Base-by-base conservation (phyloP, 2,329 filamentous ascomycete species). In the Aureobasidium sp. region DNA sequence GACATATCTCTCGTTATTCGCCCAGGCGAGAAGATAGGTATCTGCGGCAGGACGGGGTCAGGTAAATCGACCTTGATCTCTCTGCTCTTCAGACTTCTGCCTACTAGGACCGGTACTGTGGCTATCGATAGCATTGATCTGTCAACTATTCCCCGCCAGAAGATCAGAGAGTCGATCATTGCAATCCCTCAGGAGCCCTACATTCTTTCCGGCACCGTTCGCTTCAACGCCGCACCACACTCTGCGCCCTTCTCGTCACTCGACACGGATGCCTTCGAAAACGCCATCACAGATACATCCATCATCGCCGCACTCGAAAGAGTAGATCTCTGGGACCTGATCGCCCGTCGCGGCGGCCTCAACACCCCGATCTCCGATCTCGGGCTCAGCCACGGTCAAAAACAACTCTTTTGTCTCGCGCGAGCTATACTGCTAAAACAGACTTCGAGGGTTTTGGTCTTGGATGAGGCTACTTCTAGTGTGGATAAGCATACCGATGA, bases 11-110 rank as follows among this genome's bases (percentile, higher is more conserved):
- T 85, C 1, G 72, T 72, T 3, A 75, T 84, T 44, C 60, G 71
- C 5, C 66, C 78, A 0, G 81, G 81, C 12, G 74, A 82, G 66
- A 78, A 78, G 66, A 69, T 81, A 20, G 73, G 78, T 2, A 73
- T 85, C 3, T 82, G 79, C 45, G 82, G 83, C 1, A 75, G 82
- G 2, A 84, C 78, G n/a, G 82, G 79, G 42, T 82, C 79, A 60
- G 81, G 81, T 0, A 83, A 83, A 68, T 78, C 76, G 0, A 80
- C 79, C 0, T 69, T 83, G 0, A 71, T 82, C 1, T 72, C 79
- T 5, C 71, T 77, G 0, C 70, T 83, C 12, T 73, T 83, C 53
- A 75, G 79, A 9, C 77, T 84, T 67, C 65, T 82, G 2, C 76
- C 82, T n/a, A 67, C 76, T 1, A 71, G 72, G 0, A 64, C 71